phyloP scores from a whole-genome alignment of 163 green algal species.

The Coccomyxa subellipsoidea region DNA sequence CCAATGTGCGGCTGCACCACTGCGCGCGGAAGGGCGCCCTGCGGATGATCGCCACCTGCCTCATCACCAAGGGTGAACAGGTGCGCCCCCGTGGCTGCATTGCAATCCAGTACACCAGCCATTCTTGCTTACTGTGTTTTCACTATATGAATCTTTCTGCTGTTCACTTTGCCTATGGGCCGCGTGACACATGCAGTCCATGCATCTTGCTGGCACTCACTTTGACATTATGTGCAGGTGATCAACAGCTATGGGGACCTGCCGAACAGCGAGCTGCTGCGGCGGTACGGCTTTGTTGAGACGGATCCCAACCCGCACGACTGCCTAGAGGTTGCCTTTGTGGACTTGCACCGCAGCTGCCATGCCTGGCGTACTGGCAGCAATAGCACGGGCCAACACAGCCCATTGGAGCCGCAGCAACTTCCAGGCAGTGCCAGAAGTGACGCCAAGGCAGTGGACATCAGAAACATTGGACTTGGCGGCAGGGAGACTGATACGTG shows the following conservation, averaged over 20 bases:
- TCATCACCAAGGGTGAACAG: slow-evolving; percentile 3
- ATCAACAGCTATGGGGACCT: slow-evolving; percentile 12
- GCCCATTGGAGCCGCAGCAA: neutral
- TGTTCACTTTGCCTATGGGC: too few relatives aligned
- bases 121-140: neutral
- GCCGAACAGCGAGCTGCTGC: slow-evolving; percentile 1
- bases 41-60: slow-evolving; percentile 11
- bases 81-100: neutral
- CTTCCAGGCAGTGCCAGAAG: neutral
- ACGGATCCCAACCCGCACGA: neutral
- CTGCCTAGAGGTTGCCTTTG: neutral
- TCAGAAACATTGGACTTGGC: neutral
- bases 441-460: neutral
- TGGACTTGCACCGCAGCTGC: neutral
- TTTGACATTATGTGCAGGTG: neutral
- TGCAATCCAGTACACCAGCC: neutral
- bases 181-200: too few relatives aligned
- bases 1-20: slow-evolving; percentile 13
- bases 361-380: neutral
- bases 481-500: too few relatives aligned
- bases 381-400: neutral
- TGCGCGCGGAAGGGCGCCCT: neutral
- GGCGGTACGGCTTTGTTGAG: slow-evolving; percentile 9
- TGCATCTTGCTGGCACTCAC: too few relatives aligned
- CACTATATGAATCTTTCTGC: too few relatives aligned